Conservation (phyloP, 164 flowering plant species). For the Tetrastigma voinierianum region DNA sequence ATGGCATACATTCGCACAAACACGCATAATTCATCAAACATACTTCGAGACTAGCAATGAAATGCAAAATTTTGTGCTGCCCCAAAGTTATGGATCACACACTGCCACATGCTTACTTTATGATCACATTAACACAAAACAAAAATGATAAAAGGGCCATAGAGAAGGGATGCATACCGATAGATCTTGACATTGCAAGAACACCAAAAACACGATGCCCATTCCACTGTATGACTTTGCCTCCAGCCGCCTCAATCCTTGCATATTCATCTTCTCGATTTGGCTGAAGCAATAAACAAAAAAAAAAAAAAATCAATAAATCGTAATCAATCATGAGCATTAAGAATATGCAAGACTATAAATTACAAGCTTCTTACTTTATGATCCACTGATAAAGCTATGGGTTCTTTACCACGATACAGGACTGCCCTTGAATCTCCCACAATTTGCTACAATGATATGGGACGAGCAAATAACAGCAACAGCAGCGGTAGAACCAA, state of each 20-base stretch:
- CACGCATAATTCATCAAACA: too few relatives aligned
- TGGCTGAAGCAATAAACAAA: constrained; percentile 33
- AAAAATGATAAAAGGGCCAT: neutral
- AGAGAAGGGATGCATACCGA: constrained; percentile 39
- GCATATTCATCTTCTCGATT: constrained; percentile 63
- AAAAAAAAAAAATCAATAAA: neutral
- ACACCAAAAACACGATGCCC: constrained; percentile 77
- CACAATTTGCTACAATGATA: constrained; percentile 86
- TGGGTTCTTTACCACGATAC: constrained; percentile 81
- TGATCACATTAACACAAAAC: too few relatives aligned
- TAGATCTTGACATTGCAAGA: constrained; percentile 77
- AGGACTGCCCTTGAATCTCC: constrained; percentile 97
- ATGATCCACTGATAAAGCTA: constrained; percentile 67
- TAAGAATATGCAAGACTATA: neutral
- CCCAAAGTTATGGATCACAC: too few relatives aligned
- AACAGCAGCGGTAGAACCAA: constrained; percentile 93
- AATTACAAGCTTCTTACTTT: constrained; percentile 34
- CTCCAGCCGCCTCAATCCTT: constrained; percentile 70
- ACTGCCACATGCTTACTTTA: too few relatives aligned
- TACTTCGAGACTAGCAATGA: too few relatives aligned
- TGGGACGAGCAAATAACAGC: constrained; percentile 77
- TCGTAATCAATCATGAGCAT: neutral
- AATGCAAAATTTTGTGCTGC: too few relatives aligned
- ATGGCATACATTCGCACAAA: too few relatives aligned
- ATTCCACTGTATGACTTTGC: constrained; percentile 72